Percentiles rank a stretch among this genome's conserved stretches.
Conservation (phyloP, 2,329 filamentous ascomycete species). For the Aspergillus neoniger region DNA sequence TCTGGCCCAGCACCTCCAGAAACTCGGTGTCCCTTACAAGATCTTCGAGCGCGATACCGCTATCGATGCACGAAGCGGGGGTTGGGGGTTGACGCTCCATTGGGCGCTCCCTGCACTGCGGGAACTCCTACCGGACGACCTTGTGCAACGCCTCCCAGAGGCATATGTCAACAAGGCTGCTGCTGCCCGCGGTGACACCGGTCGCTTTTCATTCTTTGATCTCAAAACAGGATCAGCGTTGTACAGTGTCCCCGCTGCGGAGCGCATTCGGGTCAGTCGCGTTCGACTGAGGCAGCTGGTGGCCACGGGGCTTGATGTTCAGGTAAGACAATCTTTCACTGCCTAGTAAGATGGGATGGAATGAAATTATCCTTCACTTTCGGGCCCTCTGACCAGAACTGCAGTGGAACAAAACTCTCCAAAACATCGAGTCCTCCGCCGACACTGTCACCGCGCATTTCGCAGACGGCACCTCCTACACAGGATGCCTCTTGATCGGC, state of each 20-base stretch:
- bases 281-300: conserved; percentile 51
- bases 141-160: conserved; percentile 51
- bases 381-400: neutral
- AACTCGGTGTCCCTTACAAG: conserved; percentile 34
- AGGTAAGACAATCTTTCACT: conserved; percentile 37
- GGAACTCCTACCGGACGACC: conserved; percentile 52
- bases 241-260: conserved; percentile 48
- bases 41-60: conserved; percentile 48
- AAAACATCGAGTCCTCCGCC: conserved; percentile 34
- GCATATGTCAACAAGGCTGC: conserved; percentile 58
- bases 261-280: conserved; percentile 53
- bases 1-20: conserved; percentile 44
- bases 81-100: conserved; percentile 66
- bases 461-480: conserved; percentile 47
- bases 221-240: conserved; percentile 53
- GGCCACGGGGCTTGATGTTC: conserved; percentile 49
- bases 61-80: conserved; percentile 51
- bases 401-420: conserved; percentile 45
- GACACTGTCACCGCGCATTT: conserved; percentile 49
- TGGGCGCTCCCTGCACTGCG: conserved; percentile 60
- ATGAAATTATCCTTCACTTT: neutral
- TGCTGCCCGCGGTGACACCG: conserved; percentile 49
- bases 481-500: conserved; percentile 51
- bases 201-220: conserved; percentile 59
- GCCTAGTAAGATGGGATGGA: neutral